These are phyloP conservation scores for Selaginella moellendorffii DNA, from an alignment of 75 land plant species.

Conservation along the genomic window DNA sequence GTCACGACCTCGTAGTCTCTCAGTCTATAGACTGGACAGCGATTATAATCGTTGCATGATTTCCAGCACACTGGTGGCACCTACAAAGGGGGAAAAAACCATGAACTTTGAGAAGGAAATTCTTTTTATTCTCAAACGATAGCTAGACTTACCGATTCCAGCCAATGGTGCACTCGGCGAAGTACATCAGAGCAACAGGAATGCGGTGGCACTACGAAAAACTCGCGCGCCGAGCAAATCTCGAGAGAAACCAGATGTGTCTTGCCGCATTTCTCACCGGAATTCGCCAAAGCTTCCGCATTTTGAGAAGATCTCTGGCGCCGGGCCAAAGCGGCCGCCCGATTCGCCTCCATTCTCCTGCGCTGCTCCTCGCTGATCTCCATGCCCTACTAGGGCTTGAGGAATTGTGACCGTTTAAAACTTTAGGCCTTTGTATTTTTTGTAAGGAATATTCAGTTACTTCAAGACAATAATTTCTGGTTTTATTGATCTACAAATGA, in stretches of 20 bases:
- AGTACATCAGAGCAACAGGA: background rate
- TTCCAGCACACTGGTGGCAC: slow-evolving; percentile 1
- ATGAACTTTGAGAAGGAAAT: background rate
- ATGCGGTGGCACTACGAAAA: background rate
- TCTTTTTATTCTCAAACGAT: background rate
- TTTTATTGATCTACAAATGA: no score
- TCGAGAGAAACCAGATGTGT: background rate
- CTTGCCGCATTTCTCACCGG: background rate
- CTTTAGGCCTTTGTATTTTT: no score
- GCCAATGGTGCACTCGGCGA: background rate
- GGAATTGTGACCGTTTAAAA: no score
- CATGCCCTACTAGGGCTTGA: no score
- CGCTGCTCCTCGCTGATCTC: slow-evolving; percentile 72
- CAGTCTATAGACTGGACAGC: slow-evolving; percentile 20
- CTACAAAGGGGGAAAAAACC: background rate
- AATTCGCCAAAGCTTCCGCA: background rate
- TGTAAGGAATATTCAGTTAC: no score
- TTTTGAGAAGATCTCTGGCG: slow-evolving; percentile 10
- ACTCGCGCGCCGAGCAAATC: background rate
- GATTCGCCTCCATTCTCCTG: slow-evolving; percentile 73
- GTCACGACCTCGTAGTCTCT: slow-evolving; percentile 47
- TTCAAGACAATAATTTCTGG: no score
- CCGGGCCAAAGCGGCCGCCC: slow-evolving; percentile 58
- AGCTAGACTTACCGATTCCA: background rate
- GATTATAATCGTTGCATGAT: background rate